Conservation (phyloP, 1,284 basidiomycete genomes). For the Sanghuangporus weigelae region DNA sequence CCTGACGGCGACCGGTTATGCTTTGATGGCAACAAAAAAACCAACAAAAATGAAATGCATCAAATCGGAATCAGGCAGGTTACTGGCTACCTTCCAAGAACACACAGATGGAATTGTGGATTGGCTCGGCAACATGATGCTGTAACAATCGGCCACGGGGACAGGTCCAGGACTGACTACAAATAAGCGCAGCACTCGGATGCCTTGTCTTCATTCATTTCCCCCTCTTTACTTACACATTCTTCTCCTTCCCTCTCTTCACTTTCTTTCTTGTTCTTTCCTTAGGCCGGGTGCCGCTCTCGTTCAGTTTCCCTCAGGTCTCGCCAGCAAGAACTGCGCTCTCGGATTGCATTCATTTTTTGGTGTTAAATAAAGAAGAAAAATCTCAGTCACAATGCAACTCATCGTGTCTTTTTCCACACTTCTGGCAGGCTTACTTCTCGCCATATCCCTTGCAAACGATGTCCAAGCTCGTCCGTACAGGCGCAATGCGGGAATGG, state of each 20-base stretch:
- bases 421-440: slow-evolving; percentile 48
- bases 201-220: not conserved
- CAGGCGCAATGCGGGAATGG: slow-evolving; percentile 32
- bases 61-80: not conserved
- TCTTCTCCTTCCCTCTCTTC: not conserved
- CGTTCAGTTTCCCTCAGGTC: slow-evolving; percentile 3
- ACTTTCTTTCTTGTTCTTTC: slow-evolving; percentile 1
- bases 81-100: not conserved
- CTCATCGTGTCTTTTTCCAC: slow-evolving; percentile 45
- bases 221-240: not conserved
- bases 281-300: slow-evolving; percentile 14
- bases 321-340: not conserved
- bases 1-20: not conserved
- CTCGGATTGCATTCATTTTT: slow-evolving; percentile 1
- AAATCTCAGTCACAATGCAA: slow-evolving; percentile 38
- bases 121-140: not conserved
- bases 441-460: slow-evolving; percentile 33
- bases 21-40: not conserved
- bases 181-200: not conserved
- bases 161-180: not conserved
- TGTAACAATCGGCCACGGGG: slow-evolving; percentile 1
- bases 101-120: not conserved
- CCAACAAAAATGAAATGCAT: not conserved
- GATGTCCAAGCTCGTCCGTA: slow-evolving; percentile 13
- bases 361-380: not conserved